These are phyloP conservation scores for Ganoderma sp. DNA, from an alignment of 1,284 basidiomycete genomes.

Conservation along the genomic window DNA sequence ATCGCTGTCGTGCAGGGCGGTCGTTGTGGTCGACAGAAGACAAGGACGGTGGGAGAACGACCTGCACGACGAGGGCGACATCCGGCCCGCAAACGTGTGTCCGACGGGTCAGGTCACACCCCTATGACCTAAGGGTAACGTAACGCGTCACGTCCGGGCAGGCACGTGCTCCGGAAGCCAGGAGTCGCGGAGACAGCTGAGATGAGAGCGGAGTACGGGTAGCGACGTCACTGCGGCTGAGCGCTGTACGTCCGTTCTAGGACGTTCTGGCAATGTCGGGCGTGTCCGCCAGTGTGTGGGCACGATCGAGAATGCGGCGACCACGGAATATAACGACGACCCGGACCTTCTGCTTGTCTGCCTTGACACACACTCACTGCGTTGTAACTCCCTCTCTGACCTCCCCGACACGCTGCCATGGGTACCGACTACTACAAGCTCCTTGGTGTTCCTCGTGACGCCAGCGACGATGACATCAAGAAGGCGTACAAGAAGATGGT, in stretches of 20 bases:
- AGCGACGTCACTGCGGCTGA: conserved; percentile 36
- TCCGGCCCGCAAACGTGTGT: conserved; percentile 21
- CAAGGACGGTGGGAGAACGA: conserved; percentile 15
- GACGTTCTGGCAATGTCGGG: conserved; percentile 34
- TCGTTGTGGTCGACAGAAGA: conserved; percentile 26
- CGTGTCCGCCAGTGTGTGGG: conserved; percentile 17
- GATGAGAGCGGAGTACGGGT: conserved; percentile 19
- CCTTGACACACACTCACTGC: conserved; percentile 11
- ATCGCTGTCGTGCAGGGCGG: conserved; percentile 11
- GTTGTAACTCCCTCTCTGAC: conserved; percentile 12
- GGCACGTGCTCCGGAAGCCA: conserved; percentile 23
- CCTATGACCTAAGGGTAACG: conserved; percentile 10
- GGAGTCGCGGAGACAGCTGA: conserved; percentile 1
- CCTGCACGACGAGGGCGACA: conserved; percentile 20
- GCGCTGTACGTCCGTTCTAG: conserved; percentile 30
- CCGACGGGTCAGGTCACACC: not conserved
- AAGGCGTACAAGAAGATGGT: conserved; percentile 60
- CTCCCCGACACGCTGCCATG: conserved; percentile 48
- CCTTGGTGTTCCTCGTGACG: conserved; percentile 76
- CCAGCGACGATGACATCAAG: conserved; percentile 70
- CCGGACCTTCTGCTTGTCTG: conserved; percentile 6
- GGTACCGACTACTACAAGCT: conserved; percentile 85
- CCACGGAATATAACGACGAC: conserved; percentile 24
- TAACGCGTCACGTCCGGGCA: conserved; percentile 13
- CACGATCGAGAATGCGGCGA: conserved; percentile 25